A percentile compares a stretch with the other conserved stretches of the same genome.
These are phyloP conservation scores for Neurospora cerealis DNA, from an alignment of 495 filamentous ascomycete species.

Conservation along the genomic window DNA sequence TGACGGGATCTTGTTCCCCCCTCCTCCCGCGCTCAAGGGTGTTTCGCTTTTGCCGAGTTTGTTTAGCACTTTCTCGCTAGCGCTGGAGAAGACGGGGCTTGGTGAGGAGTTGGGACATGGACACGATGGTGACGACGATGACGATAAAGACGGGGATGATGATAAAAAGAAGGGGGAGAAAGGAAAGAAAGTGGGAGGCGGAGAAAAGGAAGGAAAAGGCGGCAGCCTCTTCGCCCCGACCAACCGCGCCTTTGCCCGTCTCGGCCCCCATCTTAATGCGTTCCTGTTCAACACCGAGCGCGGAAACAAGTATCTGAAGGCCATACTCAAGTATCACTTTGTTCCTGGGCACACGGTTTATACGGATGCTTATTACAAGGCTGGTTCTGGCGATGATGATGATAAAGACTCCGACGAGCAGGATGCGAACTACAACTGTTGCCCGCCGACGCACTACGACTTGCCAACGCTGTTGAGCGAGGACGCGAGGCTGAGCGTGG, in stretches of 20 bases:
- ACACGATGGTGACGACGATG: not conserved
- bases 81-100: slow-evolving; percentile 59
- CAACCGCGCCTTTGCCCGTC: slow-evolving; percentile 62
- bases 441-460: slow-evolving; percentile 41
- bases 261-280: slow-evolving; percentile 58
- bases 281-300: slow-evolving; percentile 63
- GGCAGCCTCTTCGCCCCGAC: slow-evolving; percentile 68
- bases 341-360: slow-evolving; percentile 69
- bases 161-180: not conserved
- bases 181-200: not conserved
- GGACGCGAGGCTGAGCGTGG: slow-evolving; percentile 45
- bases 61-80: slow-evolving; percentile 70
- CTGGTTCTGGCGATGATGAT: not conserved
- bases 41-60: slow-evolving; percentile 57
- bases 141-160: not conserved
- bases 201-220: slow-evolving; percentile 14
- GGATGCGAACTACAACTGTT: not conserved
- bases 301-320: slow-evolving; percentile 60
- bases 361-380: slow-evolving; percentile 63
- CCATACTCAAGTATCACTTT: slow-evolving; percentile 69
- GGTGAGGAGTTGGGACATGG: slow-evolving; percentile 7
- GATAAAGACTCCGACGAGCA: slow-evolving; percentile 3
- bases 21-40: slow-evolving; percentile 47
- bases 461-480: slow-evolving; percentile 56
- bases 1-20: slow-evolving; percentile 62